Base-by-base conservation (phyloP, 139 green algal species). In the Chlorella sp. region DNA sequence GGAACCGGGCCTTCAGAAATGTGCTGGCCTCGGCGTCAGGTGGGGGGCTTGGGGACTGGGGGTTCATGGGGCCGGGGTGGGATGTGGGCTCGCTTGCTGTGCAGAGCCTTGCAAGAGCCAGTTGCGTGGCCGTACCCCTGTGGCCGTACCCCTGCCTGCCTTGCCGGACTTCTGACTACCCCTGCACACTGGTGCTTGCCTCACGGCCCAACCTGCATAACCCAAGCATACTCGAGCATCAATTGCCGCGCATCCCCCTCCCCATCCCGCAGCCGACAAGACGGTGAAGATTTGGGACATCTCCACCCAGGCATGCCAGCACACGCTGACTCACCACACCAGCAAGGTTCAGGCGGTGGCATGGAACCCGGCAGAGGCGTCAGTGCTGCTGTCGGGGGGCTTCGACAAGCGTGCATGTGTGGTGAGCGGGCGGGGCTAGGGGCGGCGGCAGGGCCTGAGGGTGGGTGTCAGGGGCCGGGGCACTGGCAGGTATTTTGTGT, bases 261-360 rank as follows among this genome's bases (percentile, higher is more conserved):
- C 21, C 22, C 64, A 14, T 2, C 64, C 73, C 89, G 69, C 91
- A 87, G 97, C 97, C 32, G 97, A 99, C 92, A 80, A 89, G 19
- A 98, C 94, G 9, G 94, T 98, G 79, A 99, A 99, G 94, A 92
- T 97, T 48, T 98, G 96, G 96, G 96, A 98, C 82, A 42, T 98
- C 57, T 80, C 91, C 0, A 91, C 83, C 39, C 83, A 91, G 39
- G 34, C 91, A 61, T 96, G 92, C 88, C 91, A 95, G 87, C 92
- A 96, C 86, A 99, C 98, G 57, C 93, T 99, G 75, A 94, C 26
- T 36, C 96, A 98, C 89, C 98, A 99, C 94, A 94, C 77, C 3
- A 92, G 91, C 93, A 99, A 99, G 94, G 97, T 99, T 71, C 98
- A 99, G 91, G 94, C 97, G 30, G 96, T 99, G 86, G 94, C 93